Evolutionary conservation across 768 basidiomycete species (phyloP).

Genomic region (Suillus weaverae): DNA sequence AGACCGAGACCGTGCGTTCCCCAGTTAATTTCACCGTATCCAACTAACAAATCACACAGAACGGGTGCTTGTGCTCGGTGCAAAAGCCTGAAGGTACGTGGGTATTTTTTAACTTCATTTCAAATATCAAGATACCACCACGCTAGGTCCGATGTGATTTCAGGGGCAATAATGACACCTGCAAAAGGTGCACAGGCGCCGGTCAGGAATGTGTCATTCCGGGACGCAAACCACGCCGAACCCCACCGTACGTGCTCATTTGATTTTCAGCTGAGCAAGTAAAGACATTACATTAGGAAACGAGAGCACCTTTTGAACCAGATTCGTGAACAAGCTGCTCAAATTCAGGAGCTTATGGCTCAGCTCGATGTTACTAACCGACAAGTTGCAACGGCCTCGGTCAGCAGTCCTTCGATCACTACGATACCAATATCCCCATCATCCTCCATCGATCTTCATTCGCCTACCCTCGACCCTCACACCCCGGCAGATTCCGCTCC

Average conservation of each 20-base stretch:
- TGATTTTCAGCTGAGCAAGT: not conserved
- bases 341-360: conserved; percentile 71
- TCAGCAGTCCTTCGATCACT: conserved; percentile 26
- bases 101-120: not conserved
- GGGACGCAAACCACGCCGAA: conserved; percentile 79
- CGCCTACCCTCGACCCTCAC: conserved; percentile 25
- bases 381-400: conserved; percentile 15
- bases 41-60: conserved; percentile 25
- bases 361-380: conserved; percentile 56
- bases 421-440: conserved; percentile 38
- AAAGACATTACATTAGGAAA: conserved; percentile 48
- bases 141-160: conserved; percentile 77
- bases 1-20: conserved; percentile 26
- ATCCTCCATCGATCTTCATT: conserved; percentile 27
- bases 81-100: conserved; percentile 52
- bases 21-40: not conserved
- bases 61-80: conserved; percentile 71
- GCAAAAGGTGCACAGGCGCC: conserved; percentile 71
- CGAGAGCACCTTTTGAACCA: conserved; percentile 77
- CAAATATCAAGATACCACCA: conserved; percentile 6
- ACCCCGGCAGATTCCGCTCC: conserved; percentile 28
- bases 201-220: conserved; percentile 76
- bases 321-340: conserved; percentile 71
- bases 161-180: conserved; percentile 67
- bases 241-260: conserved; percentile 63